These are phyloP conservation scores for Brassica carinata DNA, from an alignment of 345 rosid species.

Conservation along the genomic window DNA sequence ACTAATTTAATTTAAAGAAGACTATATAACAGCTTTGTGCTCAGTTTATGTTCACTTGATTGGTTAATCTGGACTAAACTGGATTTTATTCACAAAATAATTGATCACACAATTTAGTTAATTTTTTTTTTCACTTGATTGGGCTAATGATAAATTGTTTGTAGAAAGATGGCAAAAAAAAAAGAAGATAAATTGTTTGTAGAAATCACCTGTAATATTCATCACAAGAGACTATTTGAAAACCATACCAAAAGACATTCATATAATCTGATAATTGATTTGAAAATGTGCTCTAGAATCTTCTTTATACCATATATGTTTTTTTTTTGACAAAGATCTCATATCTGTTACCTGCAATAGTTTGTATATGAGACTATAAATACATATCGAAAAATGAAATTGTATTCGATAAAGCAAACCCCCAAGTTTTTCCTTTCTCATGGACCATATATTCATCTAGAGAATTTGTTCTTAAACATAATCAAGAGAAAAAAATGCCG, in stretches of 20 bases:
- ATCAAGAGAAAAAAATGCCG: not conserved
- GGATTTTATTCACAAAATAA: not conserved
- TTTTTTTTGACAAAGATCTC: not conserved
- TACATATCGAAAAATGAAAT: not conserved
- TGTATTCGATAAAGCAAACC: not conserved
- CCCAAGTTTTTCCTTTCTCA: not conserved
- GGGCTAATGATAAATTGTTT: not conserved
- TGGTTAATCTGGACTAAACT: not conserved
- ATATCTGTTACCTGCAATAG: not conserved
- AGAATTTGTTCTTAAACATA: constrained; percentile 23
- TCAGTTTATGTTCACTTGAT: not conserved
- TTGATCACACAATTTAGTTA: not conserved
- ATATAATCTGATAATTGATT: not conserved
- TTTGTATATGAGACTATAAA: not conserved
- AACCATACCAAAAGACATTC: not conserved
- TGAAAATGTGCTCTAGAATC: not conserved
- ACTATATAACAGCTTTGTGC: not conserved
- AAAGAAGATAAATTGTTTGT: not conserved
- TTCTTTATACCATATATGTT: not conserved
- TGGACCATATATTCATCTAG: constrained; percentile 3
- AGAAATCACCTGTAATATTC: not conserved
- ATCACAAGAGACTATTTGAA: not conserved
- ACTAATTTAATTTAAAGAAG: not conserved
- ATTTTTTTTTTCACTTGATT: not conserved
- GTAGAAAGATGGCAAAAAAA: no score